phyloP scores from a whole-genome alignment of 306 rosid species.

The Casuarina equisetifolia region DNA sequence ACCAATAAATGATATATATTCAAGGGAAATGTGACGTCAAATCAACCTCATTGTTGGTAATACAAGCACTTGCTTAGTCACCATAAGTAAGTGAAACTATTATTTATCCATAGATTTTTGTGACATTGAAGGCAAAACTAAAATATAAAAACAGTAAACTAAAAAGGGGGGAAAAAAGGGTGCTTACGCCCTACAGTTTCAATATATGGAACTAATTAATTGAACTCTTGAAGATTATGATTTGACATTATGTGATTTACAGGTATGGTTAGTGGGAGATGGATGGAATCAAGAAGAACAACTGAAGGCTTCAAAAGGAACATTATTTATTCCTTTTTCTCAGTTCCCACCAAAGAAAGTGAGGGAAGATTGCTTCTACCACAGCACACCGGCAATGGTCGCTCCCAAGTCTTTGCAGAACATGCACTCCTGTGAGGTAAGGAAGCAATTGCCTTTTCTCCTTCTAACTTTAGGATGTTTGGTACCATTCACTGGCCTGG shows the following conservation, averaged over 20 bases:
- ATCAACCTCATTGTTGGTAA: too few species aligned
- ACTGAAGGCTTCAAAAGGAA: conserved; percentile 61
- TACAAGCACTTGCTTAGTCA: too few species aligned
- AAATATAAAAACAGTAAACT: too few species aligned
- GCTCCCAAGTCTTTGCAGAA: conserved; percentile 53
- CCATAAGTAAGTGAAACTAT: too few species aligned
- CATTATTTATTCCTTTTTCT: conserved; percentile 67
- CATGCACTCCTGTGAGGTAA: conserved; percentile 81
- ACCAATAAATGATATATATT: too few species aligned
- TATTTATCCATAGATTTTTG: too few species aligned
- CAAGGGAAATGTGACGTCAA: too few species aligned
- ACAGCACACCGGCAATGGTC: conserved; percentile 69
- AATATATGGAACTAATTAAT: too few species aligned
- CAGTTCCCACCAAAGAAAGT: conserved; percentile 66
- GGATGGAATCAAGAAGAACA: conserved; percentile 54
- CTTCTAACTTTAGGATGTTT: not conserved
- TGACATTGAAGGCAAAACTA: too few species aligned
- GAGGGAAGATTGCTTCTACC: conserved; percentile 70
- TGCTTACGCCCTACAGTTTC: too few species aligned
- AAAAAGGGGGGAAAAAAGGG: too few species aligned
- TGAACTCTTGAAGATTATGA: too few species aligned
- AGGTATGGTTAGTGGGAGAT: conserved; percentile 81
- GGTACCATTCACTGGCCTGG: not conserved
- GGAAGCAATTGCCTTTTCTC: not conserved
- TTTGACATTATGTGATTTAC: not conserved